Base-by-base conservation (phyloP, 768 basidiomycete genomes). In the Cytidiella melzeri region DNA sequence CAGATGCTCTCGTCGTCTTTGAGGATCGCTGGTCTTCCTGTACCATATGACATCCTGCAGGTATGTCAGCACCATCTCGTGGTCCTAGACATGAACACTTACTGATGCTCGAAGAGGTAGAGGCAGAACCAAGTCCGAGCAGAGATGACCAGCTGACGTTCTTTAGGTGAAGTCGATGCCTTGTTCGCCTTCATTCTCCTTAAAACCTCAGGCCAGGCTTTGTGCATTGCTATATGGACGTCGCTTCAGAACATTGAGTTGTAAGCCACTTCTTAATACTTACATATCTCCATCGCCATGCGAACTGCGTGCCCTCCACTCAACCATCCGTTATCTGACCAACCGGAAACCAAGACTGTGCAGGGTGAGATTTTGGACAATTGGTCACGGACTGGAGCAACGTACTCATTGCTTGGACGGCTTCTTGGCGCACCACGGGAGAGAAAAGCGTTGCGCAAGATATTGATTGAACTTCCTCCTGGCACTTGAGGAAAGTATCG, bases 271-370 rank as follows among this genome's bases (percentile, higher is more conserved):
- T 28, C 30, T 15, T 15, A 34, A 21, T 1, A 66, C 82, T 64
- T 61, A 89, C 90, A 92, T 45, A 94, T 72, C 62, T 97, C 94
- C 75, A 96, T 83, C 36, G 91, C 93, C 90, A 97, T 93, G 44
- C 93, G 79, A 7, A 96, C 92, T n/a, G 94, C 94, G 67, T 96
- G 94, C 9, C 90, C 92, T 9, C 91, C 89, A 56, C 87, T 92
- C 28, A 96, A 65, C 92, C 92, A 94, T n/a, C 91, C 91, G 58
- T 91, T 91, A 57, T 94, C 91, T 15, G 90, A 92, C 87, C 92
- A 97, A 4, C 92, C 92, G 28, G 93, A 87, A 18, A 95, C 83
- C 44, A 96, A 74, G 50, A 94, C 90, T 93, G 50, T 9, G 13
- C 19, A 41, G 48, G 51, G 39, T 44, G 38, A 48, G 30, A 52